These are phyloP conservation scores for Agrostemma githago DNA, from an alignment of 148 eudicot genomes.

Conservation along the genomic window DNA sequence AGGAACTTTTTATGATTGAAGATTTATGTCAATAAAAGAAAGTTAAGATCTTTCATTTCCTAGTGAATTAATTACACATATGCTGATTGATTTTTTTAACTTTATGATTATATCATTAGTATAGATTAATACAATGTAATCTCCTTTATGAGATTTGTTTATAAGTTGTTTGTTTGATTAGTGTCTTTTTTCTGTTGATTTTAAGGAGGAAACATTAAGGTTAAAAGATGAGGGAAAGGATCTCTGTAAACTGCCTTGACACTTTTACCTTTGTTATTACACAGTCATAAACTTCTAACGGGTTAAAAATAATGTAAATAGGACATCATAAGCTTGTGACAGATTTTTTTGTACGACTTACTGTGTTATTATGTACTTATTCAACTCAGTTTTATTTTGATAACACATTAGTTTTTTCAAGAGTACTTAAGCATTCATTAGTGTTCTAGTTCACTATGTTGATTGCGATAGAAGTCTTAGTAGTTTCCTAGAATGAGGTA, in stretches of 20 bases:
- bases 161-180: slow-evolving; percentile 18
- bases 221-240: slow-evolving; percentile 18
- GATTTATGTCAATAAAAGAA: background rate
- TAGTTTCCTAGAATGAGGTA: slow-evolving; percentile 3
- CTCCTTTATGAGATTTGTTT: slow-evolving; percentile 22
- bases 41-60: background rate
- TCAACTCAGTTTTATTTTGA: background rate
- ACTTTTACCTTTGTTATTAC: background rate
- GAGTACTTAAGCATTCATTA: background rate
- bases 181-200: slow-evolving; percentile 16
- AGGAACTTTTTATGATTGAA: too few relatives aligned
- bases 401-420: background rate
- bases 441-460: background rate
- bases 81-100: slow-evolving; percentile 12
- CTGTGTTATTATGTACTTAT: background rate
- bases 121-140: slow-evolving; percentile 13
- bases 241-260: slow-evolving; percentile 11
- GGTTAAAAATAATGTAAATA: too few relatives aligned
- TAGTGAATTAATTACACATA: background rate
- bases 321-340: too few relatives aligned
- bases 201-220: slow-evolving; percentile 2
- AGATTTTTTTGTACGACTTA: too few relatives aligned
- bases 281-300: too few relatives aligned
- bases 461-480: background rate
- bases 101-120: slow-evolving; percentile 16